A percentile compares a stretch with the other conserved stretches of the same genome.
Conservation (phyloP, 2,329 filamentous ascomycete genomes). For the Aaosphaeria pasadenensis region DNA sequence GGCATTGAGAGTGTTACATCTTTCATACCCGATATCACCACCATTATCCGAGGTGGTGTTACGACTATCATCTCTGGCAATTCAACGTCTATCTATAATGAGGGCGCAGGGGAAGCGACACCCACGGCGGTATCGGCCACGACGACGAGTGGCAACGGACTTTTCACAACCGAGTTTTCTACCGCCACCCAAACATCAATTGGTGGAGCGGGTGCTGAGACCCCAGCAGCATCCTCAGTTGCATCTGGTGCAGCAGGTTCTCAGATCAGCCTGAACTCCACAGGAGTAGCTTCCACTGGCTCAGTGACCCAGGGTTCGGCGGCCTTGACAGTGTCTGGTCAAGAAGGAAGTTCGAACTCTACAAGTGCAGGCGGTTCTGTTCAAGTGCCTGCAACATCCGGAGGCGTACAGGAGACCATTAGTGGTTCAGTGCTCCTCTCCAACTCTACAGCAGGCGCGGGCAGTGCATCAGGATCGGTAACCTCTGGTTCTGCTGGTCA, state of each 20-base stretch:
- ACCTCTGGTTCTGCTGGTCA: conserved; percentile 2
- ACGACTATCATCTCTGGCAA: conserved; percentile 23
- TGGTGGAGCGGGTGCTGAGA: conserved; percentile 6
- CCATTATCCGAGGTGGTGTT: conserved; percentile 19
- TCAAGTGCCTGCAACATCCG: conserved; percentile 1
- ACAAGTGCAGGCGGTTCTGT: no score
- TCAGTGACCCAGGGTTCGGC: background rate
- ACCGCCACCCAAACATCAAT: conserved; percentile 15
- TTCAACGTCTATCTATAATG: conserved; percentile 12
- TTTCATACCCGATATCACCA: conserved; percentile 13
- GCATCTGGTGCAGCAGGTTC: background rate
- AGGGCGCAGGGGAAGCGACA: conserved; percentile 8
- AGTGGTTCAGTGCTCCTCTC: conserved; percentile 1
- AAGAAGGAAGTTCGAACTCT: background rate
- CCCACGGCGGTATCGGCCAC: conserved; percentile 23
- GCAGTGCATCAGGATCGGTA: conserved; percentile 1
- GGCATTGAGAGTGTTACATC: conserved; percentile 2
- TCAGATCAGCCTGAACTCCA: conserved; percentile 5
- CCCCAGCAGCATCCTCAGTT: background rate
- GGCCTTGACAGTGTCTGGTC: conserved; percentile 3
- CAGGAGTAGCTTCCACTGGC: background rate
- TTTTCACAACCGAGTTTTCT: conserved; percentile 19
- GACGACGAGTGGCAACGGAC: conserved; percentile 17
- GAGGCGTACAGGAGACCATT: conserved; percentile 1
- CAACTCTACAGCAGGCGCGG: conserved; percentile 11